Conservation (phyloP, 2,329 filamentous ascomycete genomes). For the Aaosphaeria pasadenensis region DNA sequence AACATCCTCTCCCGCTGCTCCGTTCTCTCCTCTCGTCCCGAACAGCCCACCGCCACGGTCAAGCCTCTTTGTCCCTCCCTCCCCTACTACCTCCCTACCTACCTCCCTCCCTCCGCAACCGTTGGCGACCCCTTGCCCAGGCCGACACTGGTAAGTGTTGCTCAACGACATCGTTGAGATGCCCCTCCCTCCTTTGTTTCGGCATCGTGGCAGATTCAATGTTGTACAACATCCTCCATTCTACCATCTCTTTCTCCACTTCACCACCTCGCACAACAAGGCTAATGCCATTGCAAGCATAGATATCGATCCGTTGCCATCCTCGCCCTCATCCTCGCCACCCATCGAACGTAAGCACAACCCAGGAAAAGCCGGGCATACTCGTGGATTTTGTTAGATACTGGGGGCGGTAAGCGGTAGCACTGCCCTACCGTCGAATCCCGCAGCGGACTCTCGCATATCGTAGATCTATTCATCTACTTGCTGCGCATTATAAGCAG, state of each 20-base stretch:
- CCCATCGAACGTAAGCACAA: too few species aligned
- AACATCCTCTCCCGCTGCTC: background rate
- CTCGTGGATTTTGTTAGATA: too few species aligned
- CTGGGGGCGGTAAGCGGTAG: too few species aligned
- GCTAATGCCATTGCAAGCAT: constrained; percentile 20
- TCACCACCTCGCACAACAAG: constrained; percentile 11
- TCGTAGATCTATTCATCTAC: too few species aligned
- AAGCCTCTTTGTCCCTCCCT: constrained; percentile 15
- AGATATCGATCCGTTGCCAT: too few species aligned
- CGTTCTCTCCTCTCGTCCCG: constrained; percentile 1
- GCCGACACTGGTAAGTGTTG: constrained; percentile 20
- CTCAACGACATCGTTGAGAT: constrained; percentile 11
- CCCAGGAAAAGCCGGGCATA: too few species aligned
- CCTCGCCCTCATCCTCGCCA: too few species aligned
- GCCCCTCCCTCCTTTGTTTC: constrained; percentile 30
- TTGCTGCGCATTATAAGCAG: background rate
- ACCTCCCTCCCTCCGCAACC: constrained; percentile 5
- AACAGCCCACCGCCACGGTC: constrained; percentile 2
- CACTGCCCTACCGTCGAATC: too few species aligned
- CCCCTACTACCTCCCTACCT: background rate
- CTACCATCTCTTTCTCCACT: constrained; percentile 23
- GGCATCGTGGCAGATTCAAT: constrained; percentile 27
- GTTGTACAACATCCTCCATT: constrained; percentile 31
- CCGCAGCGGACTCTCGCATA: background rate
- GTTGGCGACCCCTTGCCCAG: constrained; percentile 9